Conservation (phyloP, 805 yeast genomes). For the Saccharomycopsis javanensis region DNA sequence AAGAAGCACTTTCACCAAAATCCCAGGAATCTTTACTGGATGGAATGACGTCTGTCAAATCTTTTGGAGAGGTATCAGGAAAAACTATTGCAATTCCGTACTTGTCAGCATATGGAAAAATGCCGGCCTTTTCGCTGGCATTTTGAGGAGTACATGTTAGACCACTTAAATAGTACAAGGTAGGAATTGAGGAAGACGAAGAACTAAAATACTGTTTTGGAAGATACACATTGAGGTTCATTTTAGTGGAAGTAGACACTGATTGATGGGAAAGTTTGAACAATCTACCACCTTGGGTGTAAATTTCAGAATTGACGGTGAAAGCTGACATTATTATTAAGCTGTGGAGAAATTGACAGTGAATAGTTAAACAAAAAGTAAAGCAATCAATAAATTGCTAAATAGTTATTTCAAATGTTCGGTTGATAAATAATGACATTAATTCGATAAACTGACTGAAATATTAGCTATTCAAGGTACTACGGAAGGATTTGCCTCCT, state of each 20-base stretch:
- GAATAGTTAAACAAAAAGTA: too few relatives aligned
- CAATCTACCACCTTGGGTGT: constrained; percentile 65
- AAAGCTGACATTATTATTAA: constrained; percentile 7
- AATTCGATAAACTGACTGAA: too few relatives aligned
- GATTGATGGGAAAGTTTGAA: constrained; percentile 72
- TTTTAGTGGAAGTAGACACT: constrained; percentile 47
- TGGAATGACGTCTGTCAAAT: constrained; percentile 43
- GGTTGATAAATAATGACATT: too few relatives aligned
- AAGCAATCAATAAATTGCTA: too few relatives aligned
- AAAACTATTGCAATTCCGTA: constrained; percentile 81
- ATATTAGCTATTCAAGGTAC: too few relatives aligned
- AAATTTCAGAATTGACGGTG: constrained; percentile 39
- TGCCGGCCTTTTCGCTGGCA: constrained; percentile 86
- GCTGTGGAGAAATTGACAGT: too few relatives aligned
- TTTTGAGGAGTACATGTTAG: constrained; percentile 90
- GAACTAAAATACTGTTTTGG: constrained; percentile 43
- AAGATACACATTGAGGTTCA: constrained; percentile 78
- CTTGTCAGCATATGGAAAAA: constrained; percentile 70
- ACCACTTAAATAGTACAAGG: constrained; percentile 74
- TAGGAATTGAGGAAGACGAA: constrained; percentile 41
- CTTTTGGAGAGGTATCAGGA: constrained; percentile 97
- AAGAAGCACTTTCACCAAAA: constrained; percentile 93
- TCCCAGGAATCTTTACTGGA: constrained; percentile 85
- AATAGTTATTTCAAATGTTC: too few relatives aligned
- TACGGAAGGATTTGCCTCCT: too few relatives aligned